These are phyloP conservation scores for Echinosophora koreensis DNA, from an alignment of 306 rosid genomes.

Conservation along the genomic window DNA sequence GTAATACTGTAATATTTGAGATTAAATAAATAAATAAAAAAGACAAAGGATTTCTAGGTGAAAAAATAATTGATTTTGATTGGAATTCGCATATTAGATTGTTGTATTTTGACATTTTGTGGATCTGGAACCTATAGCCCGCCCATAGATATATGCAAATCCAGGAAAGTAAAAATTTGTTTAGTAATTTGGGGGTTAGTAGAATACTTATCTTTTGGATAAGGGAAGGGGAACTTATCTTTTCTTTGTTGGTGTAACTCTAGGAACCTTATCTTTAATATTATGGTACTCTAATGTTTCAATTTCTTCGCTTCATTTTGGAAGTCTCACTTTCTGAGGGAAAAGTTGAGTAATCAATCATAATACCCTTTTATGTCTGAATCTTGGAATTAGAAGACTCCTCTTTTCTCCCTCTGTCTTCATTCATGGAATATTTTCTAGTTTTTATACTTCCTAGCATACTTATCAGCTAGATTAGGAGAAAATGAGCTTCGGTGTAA, in stretches of 20 bases:
- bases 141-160: constrained; percentile 25
- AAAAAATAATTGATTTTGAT: not conserved
- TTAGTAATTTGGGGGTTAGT: constrained; percentile 16
- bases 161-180: not conserved
- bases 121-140: not conserved
- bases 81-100: not conserved
- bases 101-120: too few species aligned
- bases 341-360: constrained; percentile 10
- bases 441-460: not conserved
- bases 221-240: not conserved
- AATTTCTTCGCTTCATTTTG: not conserved
- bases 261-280: not conserved
- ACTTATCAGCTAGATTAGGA: too few species aligned
- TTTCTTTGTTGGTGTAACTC: not conserved
- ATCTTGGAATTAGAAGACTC: not conserved
- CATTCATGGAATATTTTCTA: constrained; percentile 5
- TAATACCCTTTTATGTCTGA: not conserved
- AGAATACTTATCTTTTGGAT: not conserved
- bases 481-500: too few species aligned
- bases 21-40: not conserved
- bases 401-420: not conserved
- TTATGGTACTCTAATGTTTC: constrained; percentile 7
- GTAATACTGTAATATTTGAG: not conserved
- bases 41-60: not conserved
- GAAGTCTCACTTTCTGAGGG: not conserved